A percentile compares a stretch with the other conserved stretches of the same genome.
Evolutionary conservation across 78 protist species (phyloP).

Genomic region (Tieghemostelium lacteum): DNA sequence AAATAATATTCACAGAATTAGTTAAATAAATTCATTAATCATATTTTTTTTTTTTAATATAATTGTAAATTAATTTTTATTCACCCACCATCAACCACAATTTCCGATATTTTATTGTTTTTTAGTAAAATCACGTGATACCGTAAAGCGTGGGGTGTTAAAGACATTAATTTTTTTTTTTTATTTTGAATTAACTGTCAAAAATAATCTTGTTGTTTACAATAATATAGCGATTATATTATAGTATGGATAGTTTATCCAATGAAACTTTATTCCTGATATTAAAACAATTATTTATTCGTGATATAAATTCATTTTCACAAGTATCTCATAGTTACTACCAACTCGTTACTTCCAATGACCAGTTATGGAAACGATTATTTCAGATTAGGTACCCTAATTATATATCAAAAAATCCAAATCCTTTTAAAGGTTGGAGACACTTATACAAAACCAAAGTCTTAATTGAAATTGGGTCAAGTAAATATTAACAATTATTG

Average conservation of each 20-base stretch:
- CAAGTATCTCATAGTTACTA: neutral
- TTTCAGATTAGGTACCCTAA: neutral
- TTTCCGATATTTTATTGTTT: no score
- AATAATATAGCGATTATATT: neutral
- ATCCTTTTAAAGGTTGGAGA: conserved; percentile 40
- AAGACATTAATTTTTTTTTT: no score
- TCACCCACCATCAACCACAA: no score
- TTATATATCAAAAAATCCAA: neutral
- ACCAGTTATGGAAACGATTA: conserved; percentile 5
- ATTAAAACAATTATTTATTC: conserved; percentile 4
- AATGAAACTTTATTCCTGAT: conserved; percentile 9
- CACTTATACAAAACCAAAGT: conserved; percentile 1
- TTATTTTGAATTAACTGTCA: no score
- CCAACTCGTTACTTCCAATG: neutral
- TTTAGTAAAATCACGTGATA: no score
- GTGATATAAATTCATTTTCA: neutral
- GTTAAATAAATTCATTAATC: neutral
- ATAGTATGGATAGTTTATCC: conserved; percentile 10
- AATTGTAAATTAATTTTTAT: no score
- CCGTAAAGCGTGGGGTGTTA: no score
- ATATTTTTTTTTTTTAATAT: no score
- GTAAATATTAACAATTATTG: neutral
- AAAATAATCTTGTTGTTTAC: neutral
- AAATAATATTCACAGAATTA: neutral
- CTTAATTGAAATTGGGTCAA: conserved; percentile 4